Evolutionary conservation across 2,329 filamentous ascomycete species (phyloP).

Genomic region (Huntiella bhutanensis): DNA sequence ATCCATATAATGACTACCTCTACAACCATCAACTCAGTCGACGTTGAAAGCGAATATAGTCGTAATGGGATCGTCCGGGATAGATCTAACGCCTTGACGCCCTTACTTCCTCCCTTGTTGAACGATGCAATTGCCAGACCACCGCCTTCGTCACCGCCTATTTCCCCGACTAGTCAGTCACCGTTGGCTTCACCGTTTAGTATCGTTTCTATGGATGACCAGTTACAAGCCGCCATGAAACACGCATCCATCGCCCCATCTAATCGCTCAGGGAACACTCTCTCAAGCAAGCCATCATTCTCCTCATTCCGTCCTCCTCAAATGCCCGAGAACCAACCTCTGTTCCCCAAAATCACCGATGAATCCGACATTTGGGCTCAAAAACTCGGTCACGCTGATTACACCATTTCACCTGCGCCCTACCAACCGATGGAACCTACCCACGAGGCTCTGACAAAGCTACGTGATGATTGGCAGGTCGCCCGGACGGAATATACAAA

Average conservation of each 20-base stretch:
- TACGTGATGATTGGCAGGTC: constrained; percentile 64
- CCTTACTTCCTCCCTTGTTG: constrained; percentile 67
- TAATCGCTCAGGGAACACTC: constrained; percentile 29
- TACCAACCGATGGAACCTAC: constrained; percentile 50
- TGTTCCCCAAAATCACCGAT: constrained; percentile 41
- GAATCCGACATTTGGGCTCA: constrained; percentile 62
- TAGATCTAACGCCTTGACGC: constrained; percentile 52
- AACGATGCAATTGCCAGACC: constrained; percentile 22
- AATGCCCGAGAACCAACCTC: constrained; percentile 32
- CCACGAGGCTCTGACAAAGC: constrained; percentile 35
- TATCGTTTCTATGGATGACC: constrained; percentile 28
- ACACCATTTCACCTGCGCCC: constrained; percentile 66
- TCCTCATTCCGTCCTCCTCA: constrained; percentile 52
- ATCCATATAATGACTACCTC: constrained; percentile 21
- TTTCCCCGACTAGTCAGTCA: constrained; percentile 21
- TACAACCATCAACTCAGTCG: constrained; percentile 25
- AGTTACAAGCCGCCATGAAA: constrained; percentile 29
- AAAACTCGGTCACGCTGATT: constrained; percentile 80
- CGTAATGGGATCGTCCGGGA: constrained; percentile 26
- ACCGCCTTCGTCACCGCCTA: constrained; percentile 22
- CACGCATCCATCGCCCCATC: constrained; percentile 20
- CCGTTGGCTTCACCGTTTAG: constrained; percentile 54
- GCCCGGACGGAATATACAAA: constrained; percentile 77
- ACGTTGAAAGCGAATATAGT: constrained; percentile 13
- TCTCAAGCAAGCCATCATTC: constrained; percentile 46